These are phyloP conservation scores for Dioszegia hungarica DNA, from an alignment of 768 basidiomycete genomes.

Conservation along the genomic window DNA sequence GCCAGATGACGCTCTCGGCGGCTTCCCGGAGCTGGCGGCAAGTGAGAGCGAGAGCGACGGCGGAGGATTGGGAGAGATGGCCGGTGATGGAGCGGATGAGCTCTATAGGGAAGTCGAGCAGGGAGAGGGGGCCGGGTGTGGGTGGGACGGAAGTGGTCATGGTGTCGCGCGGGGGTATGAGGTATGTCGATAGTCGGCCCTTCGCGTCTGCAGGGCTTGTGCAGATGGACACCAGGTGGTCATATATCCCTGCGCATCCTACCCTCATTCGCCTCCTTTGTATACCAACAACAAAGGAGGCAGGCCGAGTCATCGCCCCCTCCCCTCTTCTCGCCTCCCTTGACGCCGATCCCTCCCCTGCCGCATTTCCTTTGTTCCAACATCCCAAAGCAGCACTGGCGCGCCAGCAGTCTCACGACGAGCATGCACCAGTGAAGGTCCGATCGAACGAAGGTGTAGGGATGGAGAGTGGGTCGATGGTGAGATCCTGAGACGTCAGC, in stretches of 20 bases:
- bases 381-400: no score
- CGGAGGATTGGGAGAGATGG: conserved; percentile 3
- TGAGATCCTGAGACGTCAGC: not conserved
- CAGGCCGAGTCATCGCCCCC: not conserved
- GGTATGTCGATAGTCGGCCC: no score
- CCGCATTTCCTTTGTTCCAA: no score
- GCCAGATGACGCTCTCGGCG: conserved; percentile 12
- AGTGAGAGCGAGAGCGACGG: conserved; percentile 9
- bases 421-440: conserved; percentile 4
- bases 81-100: conserved; percentile 11
- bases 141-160: no score
- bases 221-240: no score
- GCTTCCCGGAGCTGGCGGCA: not conserved
- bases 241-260: not conserved
- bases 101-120: conserved; percentile 4
- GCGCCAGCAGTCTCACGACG: no score
- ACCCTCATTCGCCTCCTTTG: not conserved
- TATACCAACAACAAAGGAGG: not conserved
- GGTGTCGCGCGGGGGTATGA: no score
- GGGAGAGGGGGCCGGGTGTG: no score
- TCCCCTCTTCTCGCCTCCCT: not conserved
- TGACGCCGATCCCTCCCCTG: no score
- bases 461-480: conserved; percentile 8
- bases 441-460: not conserved
- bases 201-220: no score